phyloP scores from a whole-genome alignment of 148 eudicot genomes.

The Amaranthus cruentus region DNA sequence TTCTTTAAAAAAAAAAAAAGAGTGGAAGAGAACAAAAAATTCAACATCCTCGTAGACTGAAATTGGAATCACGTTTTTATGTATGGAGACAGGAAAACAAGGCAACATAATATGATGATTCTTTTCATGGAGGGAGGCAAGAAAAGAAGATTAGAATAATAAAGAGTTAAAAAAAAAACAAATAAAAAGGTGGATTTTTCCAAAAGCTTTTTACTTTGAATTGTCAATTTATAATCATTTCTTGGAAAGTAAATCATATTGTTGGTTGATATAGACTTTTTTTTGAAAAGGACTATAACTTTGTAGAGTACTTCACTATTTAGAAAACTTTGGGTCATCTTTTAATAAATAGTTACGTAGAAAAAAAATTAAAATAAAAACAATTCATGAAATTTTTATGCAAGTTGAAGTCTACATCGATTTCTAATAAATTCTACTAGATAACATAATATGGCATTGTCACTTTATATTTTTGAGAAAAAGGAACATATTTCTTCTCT shows the following conservation, averaged over 20 bases:
- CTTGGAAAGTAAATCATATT: constrained; percentile 24
- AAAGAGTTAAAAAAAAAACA: not conserved
- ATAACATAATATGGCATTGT: no score
- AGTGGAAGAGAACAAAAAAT: no score
- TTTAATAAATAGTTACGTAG: not conserved
- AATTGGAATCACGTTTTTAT: constrained; percentile 1
- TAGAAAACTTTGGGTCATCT: not conserved
- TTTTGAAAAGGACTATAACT: constrained; percentile 15
- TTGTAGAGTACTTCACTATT: not conserved
- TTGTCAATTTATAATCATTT: constrained; percentile 25
- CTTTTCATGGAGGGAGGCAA: constrained; percentile 2
- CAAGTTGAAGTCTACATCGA: not conserved
- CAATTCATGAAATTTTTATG: not conserved
- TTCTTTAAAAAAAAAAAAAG: no score
- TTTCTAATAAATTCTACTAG: no score
- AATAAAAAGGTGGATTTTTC: not conserved
- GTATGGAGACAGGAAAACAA: constrained; percentile 1
- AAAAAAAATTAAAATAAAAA: not conserved
- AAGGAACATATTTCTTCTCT: not conserved
- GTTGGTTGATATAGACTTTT: constrained; percentile 16
- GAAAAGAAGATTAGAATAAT: not conserved
- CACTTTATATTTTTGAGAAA: no score
- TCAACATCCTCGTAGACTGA: no score
- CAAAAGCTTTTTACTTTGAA: constrained; percentile 9
- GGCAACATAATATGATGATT: constrained; percentile 15